These are phyloP conservation scores for Neurospora sp. DNA, from an alignment of 495 filamentous ascomycete genomes.

Conservation along the genomic window DNA sequence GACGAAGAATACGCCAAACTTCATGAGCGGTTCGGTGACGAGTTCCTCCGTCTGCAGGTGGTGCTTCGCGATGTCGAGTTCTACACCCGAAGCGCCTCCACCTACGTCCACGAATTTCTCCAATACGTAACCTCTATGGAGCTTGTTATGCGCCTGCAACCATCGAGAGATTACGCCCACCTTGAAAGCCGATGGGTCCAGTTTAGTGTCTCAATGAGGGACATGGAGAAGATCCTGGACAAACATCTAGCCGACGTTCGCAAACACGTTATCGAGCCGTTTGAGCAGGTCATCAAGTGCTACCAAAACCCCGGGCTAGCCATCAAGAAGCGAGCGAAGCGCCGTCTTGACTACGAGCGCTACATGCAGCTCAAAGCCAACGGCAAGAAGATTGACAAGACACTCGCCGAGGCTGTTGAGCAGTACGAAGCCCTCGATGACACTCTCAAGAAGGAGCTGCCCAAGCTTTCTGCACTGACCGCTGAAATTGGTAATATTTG, in stretches of 20 bases:
- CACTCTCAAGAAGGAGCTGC: conserved; percentile 83
- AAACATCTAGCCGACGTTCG: conserved; percentile 76
- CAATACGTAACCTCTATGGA: conserved; percentile 64
- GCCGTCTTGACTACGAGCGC: conserved; percentile 76
- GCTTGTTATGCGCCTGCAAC: conserved; percentile 45
- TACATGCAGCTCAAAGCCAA: conserved; percentile 50
- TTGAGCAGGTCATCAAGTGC: conserved; percentile 68
- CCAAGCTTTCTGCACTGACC: conserved; percentile 70
- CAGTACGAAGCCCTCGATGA: conserved; percentile 86
- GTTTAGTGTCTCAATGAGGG: conserved; percentile 70
- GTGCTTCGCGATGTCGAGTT: conserved; percentile 82
- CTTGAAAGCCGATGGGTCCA: conserved; percentile 85
- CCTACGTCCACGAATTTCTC: conserved; percentile 62
- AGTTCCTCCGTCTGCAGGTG: conserved; percentile 81
- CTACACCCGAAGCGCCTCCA: conserved; percentile 63
- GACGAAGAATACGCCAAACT: conserved; percentile 70
- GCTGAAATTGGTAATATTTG: conserved; percentile 71
- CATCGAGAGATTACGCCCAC: conserved; percentile 57
- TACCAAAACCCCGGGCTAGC: conserved; percentile 73
- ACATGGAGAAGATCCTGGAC: conserved; percentile 66
- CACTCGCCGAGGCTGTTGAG: conserved; percentile 69
- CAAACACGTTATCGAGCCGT: conserved; percentile 78
- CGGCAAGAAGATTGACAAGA: conserved; percentile 67
- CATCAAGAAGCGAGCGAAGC: conserved; percentile 87
- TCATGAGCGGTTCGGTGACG: conserved; percentile 70